Evolutionary conservation across 2,329 filamentous ascomycete genomes (phyloP), one percentile per base, ranked within the genome.

Genomic region (Dactylellina cionopaga): DNA sequence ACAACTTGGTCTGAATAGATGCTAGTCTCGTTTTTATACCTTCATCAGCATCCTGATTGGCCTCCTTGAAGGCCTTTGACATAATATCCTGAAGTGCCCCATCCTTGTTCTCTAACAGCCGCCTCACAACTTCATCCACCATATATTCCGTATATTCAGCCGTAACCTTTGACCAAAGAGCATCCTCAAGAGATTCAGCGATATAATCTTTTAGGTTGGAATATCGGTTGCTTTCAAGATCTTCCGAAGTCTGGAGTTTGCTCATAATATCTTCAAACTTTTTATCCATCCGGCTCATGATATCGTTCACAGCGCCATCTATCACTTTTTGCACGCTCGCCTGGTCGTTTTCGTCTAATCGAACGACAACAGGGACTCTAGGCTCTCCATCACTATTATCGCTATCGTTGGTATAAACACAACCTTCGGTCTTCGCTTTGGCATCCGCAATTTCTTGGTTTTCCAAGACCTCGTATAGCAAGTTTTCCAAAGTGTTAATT

Each of bases 401-500:
- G 13, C 39, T 17, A 5, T 64, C 41, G 2, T 33, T 64, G 43
- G 46, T 43, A 15, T 64, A 54, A 5, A 64, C 60, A 9, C 66
- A 58, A 9, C 29, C 39, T 11, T 44, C 65, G 5, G 44, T 47
- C 3, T 52, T 70, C 31, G 44, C 19, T 37, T 41, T 29, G 6
- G 47, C 19, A 11, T 25, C 15, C 2, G 60, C 60, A 11, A 41
- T 49, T 19, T 56, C 49, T 70, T 64, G 66, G n/a, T 71, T 71
- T 10, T 46, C 25, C 17, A 71, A 24, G 13, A 71, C 29, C 22
- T 39, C 39, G 7, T 71, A 33, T 24, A 64, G 37, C n/a, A 60
- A 22, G 5, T 35, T 43, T 25, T 62, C 56, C 13, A 70, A 24
- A 4, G 39, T 39, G 11, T 24, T 24, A 11, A 63, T 39, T 15